These are phyloP conservation scores for Dendrostoma leiphaemia DNA, from an alignment of 2,329 filamentous ascomycete species.

Conservation along the genomic window DNA sequence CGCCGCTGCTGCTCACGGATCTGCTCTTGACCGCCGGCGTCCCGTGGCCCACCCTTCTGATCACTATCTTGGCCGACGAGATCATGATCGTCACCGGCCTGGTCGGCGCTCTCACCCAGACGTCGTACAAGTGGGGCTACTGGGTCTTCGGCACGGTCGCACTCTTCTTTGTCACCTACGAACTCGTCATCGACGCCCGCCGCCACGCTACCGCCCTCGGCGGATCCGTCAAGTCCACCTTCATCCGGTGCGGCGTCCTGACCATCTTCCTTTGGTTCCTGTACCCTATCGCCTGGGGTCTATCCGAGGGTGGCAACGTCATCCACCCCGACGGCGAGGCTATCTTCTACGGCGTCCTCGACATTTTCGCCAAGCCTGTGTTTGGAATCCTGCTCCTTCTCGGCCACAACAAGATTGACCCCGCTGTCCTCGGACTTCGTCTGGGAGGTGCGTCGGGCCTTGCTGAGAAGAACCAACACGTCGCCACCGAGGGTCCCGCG, in stretches of 20 bases:
- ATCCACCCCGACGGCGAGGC: conserved; percentile 66
- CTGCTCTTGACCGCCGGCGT: conserved; percentile 62
- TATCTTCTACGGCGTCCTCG: conserved; percentile 67
- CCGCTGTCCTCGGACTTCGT: conserved; percentile 51
- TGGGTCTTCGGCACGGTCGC: conserved; percentile 54
- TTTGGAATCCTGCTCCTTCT: conserved; percentile 61
- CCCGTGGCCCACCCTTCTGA: conserved; percentile 63
- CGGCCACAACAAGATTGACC: conserved; percentile 62
- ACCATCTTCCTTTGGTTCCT: conserved; percentile 63
- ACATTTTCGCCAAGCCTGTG: conserved; percentile 62
- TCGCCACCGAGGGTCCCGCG: background rate
- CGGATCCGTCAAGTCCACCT: conserved; percentile 49
- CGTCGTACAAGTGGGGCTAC: conserved; percentile 68
- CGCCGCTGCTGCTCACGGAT: conserved; percentile 61
- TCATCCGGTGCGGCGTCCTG: conserved; percentile 53
- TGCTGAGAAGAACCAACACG: conserved; percentile 3
- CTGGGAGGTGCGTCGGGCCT: conserved; percentile 28
- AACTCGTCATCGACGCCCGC: conserved; percentile 55
- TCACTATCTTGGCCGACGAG: conserved; percentile 59
- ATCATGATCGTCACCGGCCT: conserved; percentile 68
- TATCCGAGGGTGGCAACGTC: conserved; percentile 63
- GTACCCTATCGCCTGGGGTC: conserved; percentile 64
- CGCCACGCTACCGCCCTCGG: conserved; percentile 55
- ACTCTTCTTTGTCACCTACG: conserved; percentile 59
- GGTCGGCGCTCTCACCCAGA: conserved; percentile 61